A percentile compares a stretch with the other conserved stretches of the same genome.
Evolutionary conservation across 1,284 basidiomycete genomes (phyloP).

Genomic region (Ganoderma lingzhi): DNA sequence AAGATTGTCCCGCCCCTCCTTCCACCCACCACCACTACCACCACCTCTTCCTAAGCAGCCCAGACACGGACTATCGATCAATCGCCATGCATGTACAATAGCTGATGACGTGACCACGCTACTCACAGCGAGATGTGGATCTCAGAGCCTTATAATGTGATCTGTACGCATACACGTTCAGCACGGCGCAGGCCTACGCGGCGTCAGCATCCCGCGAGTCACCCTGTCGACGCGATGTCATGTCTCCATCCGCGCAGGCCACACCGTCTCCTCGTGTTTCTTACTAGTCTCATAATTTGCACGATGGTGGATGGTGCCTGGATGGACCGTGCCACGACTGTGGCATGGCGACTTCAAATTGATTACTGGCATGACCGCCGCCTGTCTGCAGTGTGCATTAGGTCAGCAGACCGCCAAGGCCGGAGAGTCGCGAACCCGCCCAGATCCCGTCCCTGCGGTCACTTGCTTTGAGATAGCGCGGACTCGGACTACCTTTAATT

Average conservation of each 20-base stretch:
- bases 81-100: background rate
- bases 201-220: background rate
- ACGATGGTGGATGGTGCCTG: background rate
- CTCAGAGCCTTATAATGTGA: background rate
- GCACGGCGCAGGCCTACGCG: background rate
- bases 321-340: background rate
- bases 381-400: background rate
- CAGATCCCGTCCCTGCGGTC: background rate
- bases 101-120: background rate
- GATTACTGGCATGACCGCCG: background rate
- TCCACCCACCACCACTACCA: slow-evolving; percentile 2
- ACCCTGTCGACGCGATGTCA: background rate
- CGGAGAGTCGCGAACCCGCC: background rate
- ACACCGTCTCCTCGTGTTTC: background rate
- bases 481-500: background rate
- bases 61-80: background rate
- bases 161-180: background rate
- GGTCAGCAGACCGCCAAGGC: background rate
- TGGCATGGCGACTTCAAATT: background rate
- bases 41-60: background rate
- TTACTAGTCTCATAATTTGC: background rate
- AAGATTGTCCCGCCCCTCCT: slow-evolving; percentile 13
- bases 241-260: background rate
- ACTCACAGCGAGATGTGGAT: background rate
- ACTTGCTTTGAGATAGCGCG: background rate